A percentile compares a stretch with the other conserved stretches of the same genome.
These are phyloP conservation scores for Lachnellula subtilissima DNA, from an alignment of 2,329 filamentous ascomycete species.

Conservation along the genomic window DNA sequence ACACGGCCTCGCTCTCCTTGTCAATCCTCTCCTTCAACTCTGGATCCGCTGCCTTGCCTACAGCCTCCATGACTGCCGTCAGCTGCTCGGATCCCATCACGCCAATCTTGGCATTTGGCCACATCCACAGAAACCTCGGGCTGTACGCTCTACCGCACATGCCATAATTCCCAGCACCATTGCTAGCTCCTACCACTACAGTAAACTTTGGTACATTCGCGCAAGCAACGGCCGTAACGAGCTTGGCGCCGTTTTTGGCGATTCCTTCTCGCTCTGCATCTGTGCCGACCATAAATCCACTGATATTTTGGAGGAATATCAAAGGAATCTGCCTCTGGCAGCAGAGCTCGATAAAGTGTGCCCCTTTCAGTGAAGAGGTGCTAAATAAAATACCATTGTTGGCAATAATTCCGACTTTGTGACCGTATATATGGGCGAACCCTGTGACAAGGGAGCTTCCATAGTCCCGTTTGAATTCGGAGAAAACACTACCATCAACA, in stretches of 20 bases:
- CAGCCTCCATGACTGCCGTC: slow-evolving; percentile 87
- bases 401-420: slow-evolving; percentile 86
- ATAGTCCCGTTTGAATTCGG: slow-evolving; percentile 92
- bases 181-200: slow-evolving; percentile 88
- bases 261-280: slow-evolving; percentile 93
- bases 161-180: slow-evolving; percentile 94
- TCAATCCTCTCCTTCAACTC: slow-evolving; percentile 82
- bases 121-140: slow-evolving; percentile 92
- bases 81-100: slow-evolving; percentile 97
- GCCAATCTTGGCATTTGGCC: slow-evolving; percentile 93
- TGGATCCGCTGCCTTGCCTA: slow-evolving; percentile 77
- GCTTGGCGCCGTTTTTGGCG: slow-evolving; percentile 95
- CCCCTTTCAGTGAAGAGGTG: slow-evolving; percentile 82
- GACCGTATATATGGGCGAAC: slow-evolving; percentile 84
- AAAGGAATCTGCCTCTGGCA: slow-evolving; percentile 83
- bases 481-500: slow-evolving; percentile 83
- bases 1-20: slow-evolving; percentile 80
- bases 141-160: slow-evolving; percentile 95
- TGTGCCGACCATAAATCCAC: slow-evolving; percentile 94
- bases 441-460: slow-evolving; percentile 86
- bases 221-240: slow-evolving; percentile 91
- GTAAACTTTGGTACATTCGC: slow-evolving; percentile 96
- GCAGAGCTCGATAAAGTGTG: slow-evolving; percentile 96
- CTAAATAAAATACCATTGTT: slow-evolving; percentile 96
- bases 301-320: slow-evolving; percentile 94